phyloP scores from a whole-genome alignment of 176 grass and related monocot species.

The Pontederia paniculata region DNA sequence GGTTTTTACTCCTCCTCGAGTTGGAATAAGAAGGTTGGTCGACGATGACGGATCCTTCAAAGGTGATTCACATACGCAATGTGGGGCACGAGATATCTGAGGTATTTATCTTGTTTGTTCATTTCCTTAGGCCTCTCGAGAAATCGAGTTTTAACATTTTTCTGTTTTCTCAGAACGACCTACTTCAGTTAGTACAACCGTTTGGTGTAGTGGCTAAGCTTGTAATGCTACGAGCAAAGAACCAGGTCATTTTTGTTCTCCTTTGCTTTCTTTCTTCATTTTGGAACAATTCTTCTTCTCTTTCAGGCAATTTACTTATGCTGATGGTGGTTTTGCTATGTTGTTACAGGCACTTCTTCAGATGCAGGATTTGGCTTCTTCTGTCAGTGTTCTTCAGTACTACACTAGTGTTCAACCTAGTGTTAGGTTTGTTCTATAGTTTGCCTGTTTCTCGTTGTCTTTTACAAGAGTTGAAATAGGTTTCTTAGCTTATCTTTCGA shows the following conservation, averaged over 20 bases:
- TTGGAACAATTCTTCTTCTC: not conserved
- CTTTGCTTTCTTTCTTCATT: not conserved
- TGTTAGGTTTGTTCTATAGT: constrained; percentile 34
- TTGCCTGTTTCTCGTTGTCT: too few species aligned
- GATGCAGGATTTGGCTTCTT: constrained; percentile 74
- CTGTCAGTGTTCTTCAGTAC: constrained; percentile 66
- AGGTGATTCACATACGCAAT: constrained; percentile 94
- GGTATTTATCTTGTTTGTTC: constrained; percentile 27
- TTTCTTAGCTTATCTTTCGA: too few species aligned
- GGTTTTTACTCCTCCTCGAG: not conserved
- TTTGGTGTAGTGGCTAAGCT: constrained; percentile 60
- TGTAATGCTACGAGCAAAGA: constrained; percentile 85
- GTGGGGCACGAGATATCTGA: constrained; percentile 88
- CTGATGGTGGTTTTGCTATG: not conserved
- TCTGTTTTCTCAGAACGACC: constrained; percentile 37
- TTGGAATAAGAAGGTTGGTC: not conserved
- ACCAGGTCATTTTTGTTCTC: constrained; percentile 43
- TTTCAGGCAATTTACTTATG: not conserved
- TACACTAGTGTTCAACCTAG: constrained; percentile 79
- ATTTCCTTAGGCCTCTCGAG: not conserved
- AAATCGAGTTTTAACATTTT: too few species aligned
- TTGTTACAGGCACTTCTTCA: constrained; percentile 66
- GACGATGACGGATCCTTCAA: constrained; percentile 82
- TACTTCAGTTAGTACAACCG: constrained; percentile 84
- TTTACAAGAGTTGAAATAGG: too few species aligned